Percentiles rank a stretch among this genome's conserved stretches.
Conservation (phyloP, 768 basidiomycete genomes). For the Cytidiella melzeri region DNA sequence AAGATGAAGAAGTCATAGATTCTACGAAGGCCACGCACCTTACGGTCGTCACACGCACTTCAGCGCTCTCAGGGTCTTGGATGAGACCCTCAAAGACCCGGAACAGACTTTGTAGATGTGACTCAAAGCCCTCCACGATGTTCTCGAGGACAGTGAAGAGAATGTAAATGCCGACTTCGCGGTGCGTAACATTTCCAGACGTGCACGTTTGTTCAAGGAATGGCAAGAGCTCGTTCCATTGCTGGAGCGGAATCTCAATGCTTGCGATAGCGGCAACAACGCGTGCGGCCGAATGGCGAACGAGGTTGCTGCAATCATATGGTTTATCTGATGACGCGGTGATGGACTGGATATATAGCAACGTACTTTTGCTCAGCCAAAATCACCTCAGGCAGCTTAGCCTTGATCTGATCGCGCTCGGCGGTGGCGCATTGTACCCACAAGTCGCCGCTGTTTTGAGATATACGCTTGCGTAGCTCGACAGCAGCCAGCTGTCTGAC, state of each 20-base stretch:
- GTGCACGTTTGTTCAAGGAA: slow-evolving; percentile 77
- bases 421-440: slow-evolving; percentile 70
- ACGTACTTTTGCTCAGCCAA: slow-evolving; percentile 73
- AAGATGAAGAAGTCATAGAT: background rate
- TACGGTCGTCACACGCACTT: slow-evolving; percentile 87
- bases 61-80: slow-evolving; percentile 77
- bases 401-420: slow-evolving; percentile 80
- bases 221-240: slow-evolving; percentile 85
- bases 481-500: slow-evolving; percentile 96
- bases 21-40: slow-evolving; percentile 36
- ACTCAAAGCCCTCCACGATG: slow-evolving; percentile 84
- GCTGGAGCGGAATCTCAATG: slow-evolving; percentile 72
- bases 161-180: slow-evolving; percentile 90
- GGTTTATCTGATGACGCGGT: slow-evolving; percentile 7
- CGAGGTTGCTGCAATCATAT: slow-evolving; percentile 61
- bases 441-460: slow-evolving; percentile 69
- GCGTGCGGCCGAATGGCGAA: slow-evolving; percentile 89
- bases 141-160: slow-evolving; percentile 88
- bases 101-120: slow-evolving; percentile 69
- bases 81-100: slow-evolving; percentile 71
- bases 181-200: slow-evolving; percentile 62
- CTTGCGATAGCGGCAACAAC: slow-evolving; percentile 90
- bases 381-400: slow-evolving; percentile 70
- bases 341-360: background rate
- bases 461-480: slow-evolving; percentile 90